A percentile compares a stretch with the other conserved stretches of the same genome.
These are phyloP conservation scores for Coemansia asiatica DNA, from an alignment of 192 early-diverging fungal genomes.

Conservation along the genomic window DNA sequence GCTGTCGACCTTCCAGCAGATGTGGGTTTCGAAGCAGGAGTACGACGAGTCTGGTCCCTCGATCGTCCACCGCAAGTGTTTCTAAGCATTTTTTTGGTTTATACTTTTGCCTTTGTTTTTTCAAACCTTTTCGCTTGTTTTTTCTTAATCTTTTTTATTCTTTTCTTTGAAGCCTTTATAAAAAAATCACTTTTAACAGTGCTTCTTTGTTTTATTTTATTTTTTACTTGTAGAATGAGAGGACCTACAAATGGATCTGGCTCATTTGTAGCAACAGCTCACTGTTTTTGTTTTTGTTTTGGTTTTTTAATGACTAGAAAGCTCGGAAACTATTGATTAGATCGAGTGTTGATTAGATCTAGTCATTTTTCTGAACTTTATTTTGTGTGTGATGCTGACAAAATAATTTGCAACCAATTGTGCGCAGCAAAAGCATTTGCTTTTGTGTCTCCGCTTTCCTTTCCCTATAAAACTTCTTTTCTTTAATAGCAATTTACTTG, in stretches of 20 bases:
- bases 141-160: not conserved
- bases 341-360: not conserved
- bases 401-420: too few species aligned
- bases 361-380: not conserved
- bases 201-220: not conserved
- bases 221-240: too few species aligned
- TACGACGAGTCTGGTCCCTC: slow-evolving; percentile 97
- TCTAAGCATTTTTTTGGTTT: slow-evolving; percentile 59
- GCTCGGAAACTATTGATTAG: not conserved
- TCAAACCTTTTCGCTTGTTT: not conserved
- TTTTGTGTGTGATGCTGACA: too few species aligned
- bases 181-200: slow-evolving; percentile 1
- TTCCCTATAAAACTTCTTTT: too few species aligned
- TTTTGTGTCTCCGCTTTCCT: not conserved
- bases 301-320: not conserved
- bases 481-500: too few species aligned
- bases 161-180: not conserved
- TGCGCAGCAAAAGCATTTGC: too few species aligned
- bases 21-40: slow-evolving; percentile 99
- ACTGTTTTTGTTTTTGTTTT: not conserved
- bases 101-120: not conserved
- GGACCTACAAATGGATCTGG: too few species aligned
- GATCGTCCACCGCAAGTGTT: slow-evolving; percentile 98
- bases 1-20: slow-evolving; percentile 97
- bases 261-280: not conserved